These are phyloP conservation scores for Hortiboletus rubellus DNA, from an alignment of 1,284 basidiomycete species.

Conservation along the genomic window DNA sequence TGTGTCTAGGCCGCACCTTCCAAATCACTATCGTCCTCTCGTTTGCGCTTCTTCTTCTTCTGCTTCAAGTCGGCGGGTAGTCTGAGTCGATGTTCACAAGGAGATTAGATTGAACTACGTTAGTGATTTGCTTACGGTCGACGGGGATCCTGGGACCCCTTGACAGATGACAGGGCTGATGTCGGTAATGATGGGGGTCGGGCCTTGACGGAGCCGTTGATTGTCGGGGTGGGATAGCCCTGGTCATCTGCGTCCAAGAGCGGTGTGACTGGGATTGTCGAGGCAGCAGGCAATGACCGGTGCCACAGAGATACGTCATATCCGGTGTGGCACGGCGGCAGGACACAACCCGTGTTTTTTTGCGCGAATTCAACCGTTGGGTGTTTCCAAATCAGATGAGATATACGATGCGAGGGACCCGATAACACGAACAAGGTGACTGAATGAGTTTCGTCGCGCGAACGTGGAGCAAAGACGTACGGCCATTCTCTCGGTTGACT, in stretches of 20 bases:
- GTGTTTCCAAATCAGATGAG: conserved; percentile 1
- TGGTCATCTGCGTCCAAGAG: conserved; percentile 28
- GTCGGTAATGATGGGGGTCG: conserved; percentile 22
- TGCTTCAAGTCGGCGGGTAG: conserved; percentile 55
- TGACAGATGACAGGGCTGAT: conserved; percentile 28
- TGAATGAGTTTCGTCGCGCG: conserved; percentile 14
- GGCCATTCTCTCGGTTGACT: conserved; percentile 67
- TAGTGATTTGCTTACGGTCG: conserved; percentile 38
- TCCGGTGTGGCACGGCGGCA: not conserved
- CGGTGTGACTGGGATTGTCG: conserved; percentile 26
- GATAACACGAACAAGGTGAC: conserved; percentile 18
- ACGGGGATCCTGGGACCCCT: conserved; percentile 40
- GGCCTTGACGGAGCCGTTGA: conserved; percentile 31
- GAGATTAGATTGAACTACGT: not conserved
- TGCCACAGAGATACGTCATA: conserved; percentile 6
- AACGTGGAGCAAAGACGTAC: conserved; percentile 48
- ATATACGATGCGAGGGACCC: not conserved
- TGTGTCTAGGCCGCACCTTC: conserved; percentile 49
- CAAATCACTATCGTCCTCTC: conserved; percentile 73
- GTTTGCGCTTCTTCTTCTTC: conserved; percentile 86
- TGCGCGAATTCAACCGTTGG: conserved; percentile 9
- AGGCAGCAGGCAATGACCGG: conserved; percentile 1
- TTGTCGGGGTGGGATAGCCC: conserved; percentile 8
- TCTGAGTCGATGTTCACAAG: conserved; percentile 25
- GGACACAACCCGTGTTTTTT: conserved; percentile 9